A percentile compares a stretch with the other conserved stretches of the same genome.
Conservation (phyloP, 441 rosid species). For the Brassica balearica region DNA sequence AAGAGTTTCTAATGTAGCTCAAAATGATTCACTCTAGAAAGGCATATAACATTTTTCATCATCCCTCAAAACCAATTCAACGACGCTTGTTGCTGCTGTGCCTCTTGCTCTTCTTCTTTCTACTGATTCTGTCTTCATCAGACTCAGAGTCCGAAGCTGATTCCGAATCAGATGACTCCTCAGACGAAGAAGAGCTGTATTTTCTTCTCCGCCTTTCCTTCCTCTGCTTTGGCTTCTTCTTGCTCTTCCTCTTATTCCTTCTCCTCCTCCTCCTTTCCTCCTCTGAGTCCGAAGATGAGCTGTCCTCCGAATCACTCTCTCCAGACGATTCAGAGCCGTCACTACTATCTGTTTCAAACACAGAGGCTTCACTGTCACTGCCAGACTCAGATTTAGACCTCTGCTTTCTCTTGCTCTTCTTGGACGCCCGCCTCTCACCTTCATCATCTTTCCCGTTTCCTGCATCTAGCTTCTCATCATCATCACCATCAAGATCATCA, state of each 20-base stretch:
- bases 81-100: slow-evolving; percentile 61
- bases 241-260: slow-evolving; percentile 72
- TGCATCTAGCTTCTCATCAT: slow-evolving; percentile 20
- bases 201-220: slow-evolving; percentile 56
- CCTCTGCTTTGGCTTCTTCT: slow-evolving; percentile 65
- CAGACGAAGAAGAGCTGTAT: slow-evolving; percentile 81
- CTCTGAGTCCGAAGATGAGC: slow-evolving; percentile 79
- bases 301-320: slow-evolving; percentile 62
- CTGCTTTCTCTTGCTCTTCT: slow-evolving; percentile 91
- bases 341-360: slow-evolving; percentile 85
- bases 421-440: slow-evolving; percentile 48
- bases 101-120: slow-evolving; percentile 66
- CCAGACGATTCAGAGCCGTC: slow-evolving; percentile 69
- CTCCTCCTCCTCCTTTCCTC: slow-evolving; percentile 71
- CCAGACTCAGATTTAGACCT: slow-evolving; percentile 63
- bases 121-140: slow-evolving; percentile 66
- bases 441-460: slow-evolving; percentile 47
- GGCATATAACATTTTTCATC: neutral
- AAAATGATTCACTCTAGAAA: slow-evolving; percentile 15
- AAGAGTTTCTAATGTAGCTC: slow-evolving; percentile 26
- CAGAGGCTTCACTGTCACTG: slow-evolving; percentile 89
- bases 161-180: slow-evolving; percentile 78
- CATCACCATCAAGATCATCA: slow-evolving; percentile 40
- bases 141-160: slow-evolving; percentile 79
- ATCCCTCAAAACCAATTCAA: slow-evolving; percentile 40